A percentile compares a stretch with the other conserved stretches of the same genome.
Conservation (phyloP, 164 flowering plant species). For the Nymphaea thermarum region DNA sequence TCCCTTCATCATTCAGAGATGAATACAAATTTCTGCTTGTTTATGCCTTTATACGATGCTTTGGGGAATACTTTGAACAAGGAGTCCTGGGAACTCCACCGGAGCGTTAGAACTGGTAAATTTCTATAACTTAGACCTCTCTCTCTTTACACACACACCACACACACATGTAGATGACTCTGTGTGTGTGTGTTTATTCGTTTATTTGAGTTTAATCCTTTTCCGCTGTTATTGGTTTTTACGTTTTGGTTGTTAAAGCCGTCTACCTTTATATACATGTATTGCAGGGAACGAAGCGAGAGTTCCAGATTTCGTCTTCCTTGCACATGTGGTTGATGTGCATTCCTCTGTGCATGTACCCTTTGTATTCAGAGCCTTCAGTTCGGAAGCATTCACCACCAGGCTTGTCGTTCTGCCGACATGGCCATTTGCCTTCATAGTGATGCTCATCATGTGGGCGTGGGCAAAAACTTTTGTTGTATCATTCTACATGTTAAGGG, state of each 20-base stretch:
- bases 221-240: neutral
- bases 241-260: neutral
- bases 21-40: conserved; percentile 74
- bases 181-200: neutral
- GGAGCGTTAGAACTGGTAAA: conserved; percentile 28
- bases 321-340: conserved; percentile 75
- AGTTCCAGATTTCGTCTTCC: conserved; percentile 78
- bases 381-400: conserved; percentile 38
- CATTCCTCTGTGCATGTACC: conserved; percentile 54
- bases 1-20: conserved; percentile 65
- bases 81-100: conserved; percentile 69
- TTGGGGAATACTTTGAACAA: conserved; percentile 58
- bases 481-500: conserved; percentile 50
- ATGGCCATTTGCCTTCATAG: conserved; percentile 39
- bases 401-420: conserved; percentile 35
- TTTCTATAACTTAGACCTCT: neutral
- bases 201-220: neutral
- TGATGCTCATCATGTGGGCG: conserved; percentile 63
- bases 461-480: conserved; percentile 50
- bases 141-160: neutral
- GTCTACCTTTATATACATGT: neutral
- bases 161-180: neutral
- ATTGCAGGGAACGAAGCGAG: conserved; percentile 29
- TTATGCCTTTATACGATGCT: conserved; percentile 83
- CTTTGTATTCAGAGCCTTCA: conserved; percentile 40